Evolutionary conservation across 495 filamentous ascomycete species (phyloP).

Genomic region (Trichoderma gamsii): DNA sequence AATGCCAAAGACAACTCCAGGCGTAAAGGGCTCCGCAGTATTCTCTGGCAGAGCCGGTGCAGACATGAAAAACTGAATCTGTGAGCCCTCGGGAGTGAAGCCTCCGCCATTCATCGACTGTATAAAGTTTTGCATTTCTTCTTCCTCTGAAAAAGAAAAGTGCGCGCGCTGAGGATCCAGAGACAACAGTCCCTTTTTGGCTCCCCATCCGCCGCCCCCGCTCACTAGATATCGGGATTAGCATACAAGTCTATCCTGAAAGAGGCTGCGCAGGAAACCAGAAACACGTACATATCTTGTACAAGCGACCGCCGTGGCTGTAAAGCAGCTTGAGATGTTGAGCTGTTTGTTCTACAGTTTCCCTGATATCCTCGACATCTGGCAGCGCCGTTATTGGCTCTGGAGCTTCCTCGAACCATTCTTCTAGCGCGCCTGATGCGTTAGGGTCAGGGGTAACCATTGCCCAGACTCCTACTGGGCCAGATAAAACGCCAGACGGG

Average conservation of each 20-base stretch:
- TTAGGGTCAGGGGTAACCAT: conserved; percentile 48
- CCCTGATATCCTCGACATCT: conserved; percentile 16
- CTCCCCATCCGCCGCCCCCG: conserved; percentile 87
- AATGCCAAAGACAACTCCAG: conserved; percentile 5
- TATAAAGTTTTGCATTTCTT: conserved; percentile 30
- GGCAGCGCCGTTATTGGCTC: conserved; percentile 7
- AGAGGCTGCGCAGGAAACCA: neutral
- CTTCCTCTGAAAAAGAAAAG: conserved; percentile 22
- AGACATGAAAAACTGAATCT: conserved; percentile 43
- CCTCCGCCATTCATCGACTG: conserved; percentile 26
- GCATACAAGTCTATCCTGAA: neutral
- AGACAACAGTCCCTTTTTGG: conserved; percentile 75
- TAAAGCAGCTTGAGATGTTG: conserved; percentile 25
- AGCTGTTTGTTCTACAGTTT: conserved; percentile 14
- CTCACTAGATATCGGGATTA: conserved; percentile 48
- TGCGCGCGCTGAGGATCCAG: conserved; percentile 63
- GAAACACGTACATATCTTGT: conserved; percentile 50
- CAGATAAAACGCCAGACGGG: conserved; percentile 24
- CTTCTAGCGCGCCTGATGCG: conserved; percentile 16
- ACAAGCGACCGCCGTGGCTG: conserved; percentile 48
- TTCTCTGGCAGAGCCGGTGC: neutral
- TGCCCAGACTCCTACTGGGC: conserved; percentile 67
- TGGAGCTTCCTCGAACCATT: conserved; percentile 17
- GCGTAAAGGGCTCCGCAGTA: neutral
- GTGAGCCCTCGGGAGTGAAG: conserved; percentile 38